phyloP scores from a whole-genome alignment of 768 basidiomycete species.

The Suillus sp. region DNA sequence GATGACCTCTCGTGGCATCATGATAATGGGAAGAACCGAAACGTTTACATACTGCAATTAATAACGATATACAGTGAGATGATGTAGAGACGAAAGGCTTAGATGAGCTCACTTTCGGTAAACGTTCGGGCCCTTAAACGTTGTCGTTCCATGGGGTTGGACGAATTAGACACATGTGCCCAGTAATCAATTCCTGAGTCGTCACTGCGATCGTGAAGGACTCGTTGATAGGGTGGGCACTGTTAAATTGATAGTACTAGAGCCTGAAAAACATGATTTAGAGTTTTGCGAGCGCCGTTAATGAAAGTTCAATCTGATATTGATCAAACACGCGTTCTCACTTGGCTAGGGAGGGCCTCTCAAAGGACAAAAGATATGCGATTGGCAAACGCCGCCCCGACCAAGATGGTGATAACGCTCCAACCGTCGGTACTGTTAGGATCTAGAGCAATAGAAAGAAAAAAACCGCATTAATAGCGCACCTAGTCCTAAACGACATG shows the following conservation, averaged over 20 bases:
- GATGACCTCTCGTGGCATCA: not conserved
- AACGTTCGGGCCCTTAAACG: not conserved
- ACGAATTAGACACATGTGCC: not conserved
- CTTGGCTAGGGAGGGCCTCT: not conserved
- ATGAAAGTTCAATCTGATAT: not conserved
- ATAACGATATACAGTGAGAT: not conserved
- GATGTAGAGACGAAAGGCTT: not conserved
- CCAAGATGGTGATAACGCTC: not conserved
- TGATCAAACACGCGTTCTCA: not conserved
- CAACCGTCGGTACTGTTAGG: not conserved
- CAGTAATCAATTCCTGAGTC: not conserved
- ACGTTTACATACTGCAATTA: not conserved
- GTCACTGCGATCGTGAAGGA: not conserved
- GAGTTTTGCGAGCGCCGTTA: not conserved
- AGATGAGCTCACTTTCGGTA: not conserved
- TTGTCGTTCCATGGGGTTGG: not conserved
- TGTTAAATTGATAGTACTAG: not conserved
- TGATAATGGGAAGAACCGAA: not conserved
- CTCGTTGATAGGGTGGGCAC: not conserved
- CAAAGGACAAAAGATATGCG: not conserved
- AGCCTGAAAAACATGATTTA: not conserved
- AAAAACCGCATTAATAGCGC: not conserved
- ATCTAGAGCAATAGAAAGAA: not conserved
- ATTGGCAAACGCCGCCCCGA: not conserved
- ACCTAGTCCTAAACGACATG: not conserved